Conservation (phyloP, 2,329 filamentous ascomycete species). For the Macrophomina tecta region DNA sequence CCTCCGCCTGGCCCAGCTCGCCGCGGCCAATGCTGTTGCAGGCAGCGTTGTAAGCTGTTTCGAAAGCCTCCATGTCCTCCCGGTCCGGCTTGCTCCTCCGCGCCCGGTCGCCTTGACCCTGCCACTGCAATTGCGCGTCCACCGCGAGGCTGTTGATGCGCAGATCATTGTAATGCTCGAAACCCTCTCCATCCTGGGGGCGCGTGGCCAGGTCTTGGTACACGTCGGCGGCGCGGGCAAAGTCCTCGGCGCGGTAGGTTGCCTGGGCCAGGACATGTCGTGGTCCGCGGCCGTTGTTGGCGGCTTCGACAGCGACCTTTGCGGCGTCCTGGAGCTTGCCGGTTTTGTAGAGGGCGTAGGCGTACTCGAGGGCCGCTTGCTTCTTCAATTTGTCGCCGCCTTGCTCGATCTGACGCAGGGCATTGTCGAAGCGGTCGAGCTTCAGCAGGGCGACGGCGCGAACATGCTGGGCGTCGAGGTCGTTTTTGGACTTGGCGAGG, state of each 20-base stretch:
- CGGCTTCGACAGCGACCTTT: slow-evolving; percentile 53
- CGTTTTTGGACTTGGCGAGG: slow-evolving; percentile 64
- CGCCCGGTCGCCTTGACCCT: slow-evolving; percentile 60
- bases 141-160: slow-evolving; percentile 77
- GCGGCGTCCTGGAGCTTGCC: slow-evolving; percentile 71
- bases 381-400: slow-evolving; percentile 66
- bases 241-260: slow-evolving; percentile 71
- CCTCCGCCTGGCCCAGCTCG: slow-evolving; percentile 67
- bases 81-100: slow-evolving; percentile 62
- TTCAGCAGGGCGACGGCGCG: slow-evolving; percentile 78
- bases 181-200: slow-evolving; percentile 45
- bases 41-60: slow-evolving; percentile 81
- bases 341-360: slow-evolving; percentile 84
- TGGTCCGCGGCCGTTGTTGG: slow-evolving; percentile 55
- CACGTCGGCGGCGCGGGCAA: slow-evolving; percentile 67
- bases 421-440: slow-evolving; percentile 82
- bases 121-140: slow-evolving; percentile 75
- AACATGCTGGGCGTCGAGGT: slow-evolving; percentile 68
- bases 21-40: slow-evolving; percentile 74
- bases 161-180: slow-evolving; percentile 74
- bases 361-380: slow-evolving; percentile 70
- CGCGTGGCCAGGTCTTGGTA: slow-evolving; percentile 65
- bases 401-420: slow-evolving; percentile 70
- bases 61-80: slow-evolving; percentile 73
- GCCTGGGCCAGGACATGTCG: slow-evolving; percentile 68